Base-by-base conservation (phyloP, 2,329 filamentous ascomycete species). In the Alternaria sp. region DNA sequence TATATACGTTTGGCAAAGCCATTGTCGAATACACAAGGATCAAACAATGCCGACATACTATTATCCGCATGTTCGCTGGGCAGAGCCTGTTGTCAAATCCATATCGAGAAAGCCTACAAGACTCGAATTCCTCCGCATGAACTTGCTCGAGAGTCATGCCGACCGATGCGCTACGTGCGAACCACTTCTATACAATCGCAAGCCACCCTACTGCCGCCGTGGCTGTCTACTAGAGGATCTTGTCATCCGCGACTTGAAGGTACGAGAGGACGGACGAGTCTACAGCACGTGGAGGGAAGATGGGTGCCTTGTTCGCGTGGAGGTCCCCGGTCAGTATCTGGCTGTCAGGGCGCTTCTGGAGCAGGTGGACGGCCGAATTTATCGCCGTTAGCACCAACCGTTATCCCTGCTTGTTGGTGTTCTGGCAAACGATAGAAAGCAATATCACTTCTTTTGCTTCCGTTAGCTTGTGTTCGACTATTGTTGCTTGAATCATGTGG, bases 31-130 rank as follows among this genome's bases (percentile, higher is more conserved):
- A 53, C 28, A 12, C 50, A 5, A 34, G 30, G 30, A 34, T 22
- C 16, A 43, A 43, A 6, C n/a, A 41, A 18, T 20, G 16, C 30
- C 50, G 14, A 27, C 3, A 16, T 28, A 41, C 25, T 16, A 32
- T 28, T 28, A 34, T 36, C 45, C 27, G 20, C 38, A 18, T 11
- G 50, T 53, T 27, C 50, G 32, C 32, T 53, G 10, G 10, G 50
- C 27, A 53, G 41, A 27, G 27, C 38, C 50, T 9, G 27, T 53
- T 7, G 38, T 53, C 10, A 27, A 20, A 27, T 53, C 38, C 3
- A 32, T 53, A 44, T 53, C 38, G 8, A n/a, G 50, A 53, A 53
- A 53, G 27, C 50, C 50, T 14, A 53, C 27, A 9, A 36, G 50
- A 53, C n/a, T 44, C 3, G 38, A 53, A 28, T 53, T 22, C 11